phyloP scores from a whole-genome alignment of 257 asterid species.

The Thymus mandschuricus region DNA sequence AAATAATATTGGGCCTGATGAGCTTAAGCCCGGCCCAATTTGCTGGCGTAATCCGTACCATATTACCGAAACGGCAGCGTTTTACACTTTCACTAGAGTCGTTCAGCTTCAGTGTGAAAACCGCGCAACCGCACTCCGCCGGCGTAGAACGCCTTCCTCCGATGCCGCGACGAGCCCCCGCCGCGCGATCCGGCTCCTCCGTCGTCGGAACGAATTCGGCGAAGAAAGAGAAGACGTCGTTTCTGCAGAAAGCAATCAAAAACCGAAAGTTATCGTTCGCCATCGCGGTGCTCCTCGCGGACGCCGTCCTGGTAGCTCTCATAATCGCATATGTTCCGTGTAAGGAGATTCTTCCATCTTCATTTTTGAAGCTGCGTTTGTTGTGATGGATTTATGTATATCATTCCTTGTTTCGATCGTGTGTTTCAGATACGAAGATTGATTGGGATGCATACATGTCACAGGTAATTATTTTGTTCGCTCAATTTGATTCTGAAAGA shows the following conservation, averaged over 20 bases:
- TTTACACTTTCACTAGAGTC: background rate
- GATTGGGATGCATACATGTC: slow-evolving; percentile 99
- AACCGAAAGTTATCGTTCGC: slow-evolving; percentile 52
- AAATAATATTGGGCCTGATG: no score
- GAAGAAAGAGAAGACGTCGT: slow-evolving; percentile 25
- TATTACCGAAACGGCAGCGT: slow-evolving; percentile 37
- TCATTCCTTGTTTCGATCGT: slow-evolving; percentile 12
- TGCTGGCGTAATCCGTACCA: no score
- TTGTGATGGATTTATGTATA: background rate
- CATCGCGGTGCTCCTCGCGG: slow-evolving; percentile 61
- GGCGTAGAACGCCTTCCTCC: slow-evolving; percentile 31
- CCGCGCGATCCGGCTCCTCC: slow-evolving; percentile 41
- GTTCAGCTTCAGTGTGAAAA: slow-evolving; percentile 6
- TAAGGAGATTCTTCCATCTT: slow-evolving; percentile 36
- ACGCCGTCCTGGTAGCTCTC: slow-evolving; percentile 64
- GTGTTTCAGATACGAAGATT: slow-evolving; percentile 84
- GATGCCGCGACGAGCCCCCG: slow-evolving; percentile 50
- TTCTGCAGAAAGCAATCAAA: slow-evolving; percentile 28
- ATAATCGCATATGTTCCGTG: slow-evolving; percentile 87
- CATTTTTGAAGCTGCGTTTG: background rate
- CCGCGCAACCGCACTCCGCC: slow-evolving; percentile 30
- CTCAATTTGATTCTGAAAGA: background rate
- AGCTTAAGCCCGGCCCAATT: background rate
- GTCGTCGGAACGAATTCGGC: slow-evolving; percentile 35
- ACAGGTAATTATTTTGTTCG: slow-evolving; percentile 53